phyloP scores from a whole-genome alignment of 108 stramenopile genomes.

The Pseudonitzschia delicatissima region DNA sequence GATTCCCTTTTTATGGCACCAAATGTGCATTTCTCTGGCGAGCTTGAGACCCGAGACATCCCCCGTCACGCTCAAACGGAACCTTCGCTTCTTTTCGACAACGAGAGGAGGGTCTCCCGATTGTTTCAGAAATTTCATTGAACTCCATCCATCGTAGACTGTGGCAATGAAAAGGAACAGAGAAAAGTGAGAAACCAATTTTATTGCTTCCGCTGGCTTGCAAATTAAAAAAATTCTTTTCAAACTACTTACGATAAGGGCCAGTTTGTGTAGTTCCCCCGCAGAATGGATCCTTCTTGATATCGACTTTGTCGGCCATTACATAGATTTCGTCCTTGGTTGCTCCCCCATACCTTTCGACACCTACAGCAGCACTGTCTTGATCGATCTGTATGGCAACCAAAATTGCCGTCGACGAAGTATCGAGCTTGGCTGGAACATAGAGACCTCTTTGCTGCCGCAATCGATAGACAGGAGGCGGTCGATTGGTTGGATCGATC shows the following conservation, averaged over 20 bases:
- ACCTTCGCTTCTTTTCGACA: constrained; percentile 31
- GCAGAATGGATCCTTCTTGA: constrained; percentile 61
- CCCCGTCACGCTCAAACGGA: constrained; percentile 24
- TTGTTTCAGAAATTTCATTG: constrained; percentile 34
- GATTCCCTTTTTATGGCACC: constrained; percentile 29
- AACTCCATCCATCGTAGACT: constrained; percentile 56
- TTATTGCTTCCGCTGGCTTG: too few relatives aligned
- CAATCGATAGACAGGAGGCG: constrained; percentile 36
- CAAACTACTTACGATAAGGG: constrained; percentile 14
- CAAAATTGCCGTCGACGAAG: constrained; percentile 43
- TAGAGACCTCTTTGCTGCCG: constrained; percentile 37
- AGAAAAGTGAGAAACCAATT: too few relatives aligned
- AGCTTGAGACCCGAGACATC: constrained; percentile 20
- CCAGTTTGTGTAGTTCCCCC: constrained; percentile 43
- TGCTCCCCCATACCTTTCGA: constrained; percentile 23
- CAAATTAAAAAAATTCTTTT: too few relatives aligned
- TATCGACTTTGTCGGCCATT: constrained; percentile 46
- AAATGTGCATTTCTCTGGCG: constrained; percentile 29
- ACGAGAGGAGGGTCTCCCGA: constrained; percentile 51
- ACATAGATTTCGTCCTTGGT: constrained; percentile 57
- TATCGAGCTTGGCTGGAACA: constrained; percentile 47
- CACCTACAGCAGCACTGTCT: constrained; percentile 11
- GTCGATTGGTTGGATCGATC: constrained; percentile 37
- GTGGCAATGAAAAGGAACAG: not conserved
- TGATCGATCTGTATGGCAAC: constrained; percentile 47